Conservation (phyloP, 2,329 filamentous ascomycete species). For the Curvularia sp. region DNA sequence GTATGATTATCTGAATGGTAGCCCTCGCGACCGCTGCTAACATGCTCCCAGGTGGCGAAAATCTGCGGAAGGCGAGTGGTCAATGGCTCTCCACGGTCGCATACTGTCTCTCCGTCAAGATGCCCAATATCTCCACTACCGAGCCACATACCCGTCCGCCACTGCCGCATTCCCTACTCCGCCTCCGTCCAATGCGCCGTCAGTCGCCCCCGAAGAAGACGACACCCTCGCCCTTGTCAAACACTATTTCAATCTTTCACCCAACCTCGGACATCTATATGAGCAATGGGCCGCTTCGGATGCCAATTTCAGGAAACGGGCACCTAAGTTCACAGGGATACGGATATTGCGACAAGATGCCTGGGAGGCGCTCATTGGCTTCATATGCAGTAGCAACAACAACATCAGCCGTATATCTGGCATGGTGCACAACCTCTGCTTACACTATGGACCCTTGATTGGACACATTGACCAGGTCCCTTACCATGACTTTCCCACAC, state of each 20-base stretch:
- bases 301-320: conserved; percentile 85
- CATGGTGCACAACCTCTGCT: conserved; percentile 94
- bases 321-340: conserved; percentile 86
- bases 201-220: conserved; percentile 56
- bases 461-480: conserved; percentile 71
- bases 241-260: conserved; percentile 85
- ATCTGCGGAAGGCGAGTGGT: conserved; percentile 81
- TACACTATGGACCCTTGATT: conserved; percentile 80
- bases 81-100: conserved; percentile 83
- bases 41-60: conserved; percentile 75
- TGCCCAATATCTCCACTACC: conserved; percentile 77
- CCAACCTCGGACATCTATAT: conserved; percentile 80
- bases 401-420: conserved; percentile 94
- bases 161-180: conserved; percentile 45
- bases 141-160: conserved; percentile 64
- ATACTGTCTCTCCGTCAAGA: conserved; percentile 88
- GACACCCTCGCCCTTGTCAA: conserved; percentile 77
- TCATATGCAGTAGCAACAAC: conserved; percentile 99
- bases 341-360: conserved; percentile 93
- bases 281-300: conserved; percentile 86
- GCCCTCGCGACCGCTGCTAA: conserved; percentile 16
- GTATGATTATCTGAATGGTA: conserved; percentile 44
- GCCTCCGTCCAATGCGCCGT: conserved; percentile 49
- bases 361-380: conserved; percentile 91
- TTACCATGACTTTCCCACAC: conserved; percentile 87